phyloP scores from a whole-genome alignment of 2,329 filamentous ascomycete genomes.

The Aspergillus ochraceoroseus region DNA sequence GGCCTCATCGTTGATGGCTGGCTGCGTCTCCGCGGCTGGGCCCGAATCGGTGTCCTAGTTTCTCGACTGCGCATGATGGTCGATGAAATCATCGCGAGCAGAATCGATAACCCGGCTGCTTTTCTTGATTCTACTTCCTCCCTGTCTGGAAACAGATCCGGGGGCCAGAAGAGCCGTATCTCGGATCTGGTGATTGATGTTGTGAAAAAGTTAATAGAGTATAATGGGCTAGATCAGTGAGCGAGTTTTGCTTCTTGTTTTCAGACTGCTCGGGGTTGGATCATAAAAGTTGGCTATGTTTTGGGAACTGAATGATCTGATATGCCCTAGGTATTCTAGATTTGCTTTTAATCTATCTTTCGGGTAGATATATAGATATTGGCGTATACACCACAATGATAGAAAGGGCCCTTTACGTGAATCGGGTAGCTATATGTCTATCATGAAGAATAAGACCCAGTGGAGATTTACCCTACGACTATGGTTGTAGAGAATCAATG shows the following conservation, averaged over 20 bases:
- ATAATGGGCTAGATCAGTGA: slow-evolving; percentile 72
- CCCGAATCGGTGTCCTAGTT: slow-evolving; percentile 84
- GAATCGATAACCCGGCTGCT: slow-evolving; percentile 68
- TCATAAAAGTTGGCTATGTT: not conserved
- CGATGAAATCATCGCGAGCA: slow-evolving; percentile 73
- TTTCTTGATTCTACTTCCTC: slow-evolving; percentile 43
- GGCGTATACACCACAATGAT: no score
- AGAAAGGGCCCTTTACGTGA: no score
- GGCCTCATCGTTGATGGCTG: slow-evolving; percentile 89
- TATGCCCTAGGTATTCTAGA: no score
- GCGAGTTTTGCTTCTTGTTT: slow-evolving; percentile 4
- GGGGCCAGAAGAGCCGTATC: slow-evolving; percentile 16
- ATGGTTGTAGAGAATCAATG: not conserved
- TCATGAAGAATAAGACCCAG: no score
- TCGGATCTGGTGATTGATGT: slow-evolving; percentile 60
- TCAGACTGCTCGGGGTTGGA: not conserved
- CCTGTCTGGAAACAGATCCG: not conserved
- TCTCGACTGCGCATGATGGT: slow-evolving; percentile 78
- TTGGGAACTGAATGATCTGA: no score
- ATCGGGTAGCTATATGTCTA: no score
- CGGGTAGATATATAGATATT: slow-evolving; percentile 1
- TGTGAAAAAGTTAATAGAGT: slow-evolving; percentile 76
- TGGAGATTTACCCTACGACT: no score
- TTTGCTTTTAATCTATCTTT: no score
- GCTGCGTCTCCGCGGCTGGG: slow-evolving; percentile 84